Base-by-base conservation (phyloP, 1,139 yeast species). In the Saccharomyces pastorianus region DNA sequence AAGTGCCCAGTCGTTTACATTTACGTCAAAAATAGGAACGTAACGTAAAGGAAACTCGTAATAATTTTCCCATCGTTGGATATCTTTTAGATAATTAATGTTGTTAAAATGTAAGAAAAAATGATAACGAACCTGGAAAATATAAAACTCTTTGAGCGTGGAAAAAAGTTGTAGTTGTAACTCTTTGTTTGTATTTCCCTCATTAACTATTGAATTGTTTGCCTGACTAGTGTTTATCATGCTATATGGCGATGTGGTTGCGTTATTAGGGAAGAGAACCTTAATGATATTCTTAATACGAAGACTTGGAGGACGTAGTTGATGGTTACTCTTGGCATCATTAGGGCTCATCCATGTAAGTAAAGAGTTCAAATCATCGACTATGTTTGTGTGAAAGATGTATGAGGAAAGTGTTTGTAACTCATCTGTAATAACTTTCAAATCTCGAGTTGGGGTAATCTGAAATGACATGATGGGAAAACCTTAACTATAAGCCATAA, bases 321-420 rank as follows among this genome's bases (percentile, higher is more conserved):
- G 62, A 49, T 60, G 65, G 49, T 60, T 61, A 53, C 61, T 62
- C 48, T 55, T 51, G 23, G 56, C 52, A 49, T 59, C 66, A 53
- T 59, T 58, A 7, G 69, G 69, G 46, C 63, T 58, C 34, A 64
- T 27, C 69, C 69, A 65, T 13, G 58, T 57, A 11, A 65, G 55
- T 41, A 65, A 51, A 3, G 63, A 54, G 34, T 64, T 64, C n/a
- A 64, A 34, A 23, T 65, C 67, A 51, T 63, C 66, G 7, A 20
- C 14, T 9, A 42, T 32, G n/a, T 29, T 28, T 7, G 49, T 46
- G 20, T 46, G 31, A 27, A 27, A 46, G 31, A 26, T n/a, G 23
- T 26, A 46, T 23, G 48, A 46, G 11, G 28, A 46, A 46, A 46
- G 48, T 14, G 31, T 26, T 46, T 27, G 31, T 7, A 27, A 20